Conservation (phyloP, 495 filamentous ascomycete genomes). For the Thozetella sp. region DNA sequence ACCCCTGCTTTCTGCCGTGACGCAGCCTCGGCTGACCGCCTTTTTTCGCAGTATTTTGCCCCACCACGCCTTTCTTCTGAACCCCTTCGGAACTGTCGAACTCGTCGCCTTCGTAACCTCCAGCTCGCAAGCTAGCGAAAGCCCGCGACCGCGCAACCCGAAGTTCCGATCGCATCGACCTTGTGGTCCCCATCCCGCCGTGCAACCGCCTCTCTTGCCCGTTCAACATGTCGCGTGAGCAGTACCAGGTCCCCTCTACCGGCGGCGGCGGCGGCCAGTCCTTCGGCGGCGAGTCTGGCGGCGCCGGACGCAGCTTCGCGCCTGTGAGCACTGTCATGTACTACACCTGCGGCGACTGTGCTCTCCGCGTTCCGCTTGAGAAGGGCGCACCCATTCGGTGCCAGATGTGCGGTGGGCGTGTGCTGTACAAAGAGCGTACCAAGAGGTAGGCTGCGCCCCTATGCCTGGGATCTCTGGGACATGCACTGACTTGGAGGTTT, state of each 20-base stretch:
- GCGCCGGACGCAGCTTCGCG: conserved; percentile 27
- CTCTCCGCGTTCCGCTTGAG: conserved; percentile 76
- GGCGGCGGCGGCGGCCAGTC: conserved; percentile 26
- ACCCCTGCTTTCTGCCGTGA: background rate
- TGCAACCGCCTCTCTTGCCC: too few species aligned
- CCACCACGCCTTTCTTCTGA: background rate
- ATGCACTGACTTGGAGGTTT: conserved; percentile 2
- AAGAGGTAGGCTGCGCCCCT: conserved; percentile 67
- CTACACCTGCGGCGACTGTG: conserved; percentile 96
- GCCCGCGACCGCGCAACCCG: too few species aligned
- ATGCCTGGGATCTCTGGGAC: conserved; percentile 1
- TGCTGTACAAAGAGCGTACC: conserved; percentile 96
- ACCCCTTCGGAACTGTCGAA: background rate
- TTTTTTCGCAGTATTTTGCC: conserved; percentile 7
- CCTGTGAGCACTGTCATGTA: conserved; percentile 53
- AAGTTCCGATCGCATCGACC: too few species aligned
- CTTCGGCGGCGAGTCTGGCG: conserved; percentile 19
- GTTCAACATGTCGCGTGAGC: conserved; percentile 58
- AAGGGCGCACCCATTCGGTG: conserved; percentile 89
- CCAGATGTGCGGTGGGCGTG: conserved; percentile 93
- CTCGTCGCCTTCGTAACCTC: background rate
- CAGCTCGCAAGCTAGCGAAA: too few species aligned
- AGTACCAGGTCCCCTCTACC: conserved; percentile 63
- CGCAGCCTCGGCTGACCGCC: conserved; percentile 7
- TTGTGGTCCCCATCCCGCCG: too few species aligned